Conservation (phyloP, 2,329 filamentous ascomycete species). For the Cytospora chrysosperma region DNA sequence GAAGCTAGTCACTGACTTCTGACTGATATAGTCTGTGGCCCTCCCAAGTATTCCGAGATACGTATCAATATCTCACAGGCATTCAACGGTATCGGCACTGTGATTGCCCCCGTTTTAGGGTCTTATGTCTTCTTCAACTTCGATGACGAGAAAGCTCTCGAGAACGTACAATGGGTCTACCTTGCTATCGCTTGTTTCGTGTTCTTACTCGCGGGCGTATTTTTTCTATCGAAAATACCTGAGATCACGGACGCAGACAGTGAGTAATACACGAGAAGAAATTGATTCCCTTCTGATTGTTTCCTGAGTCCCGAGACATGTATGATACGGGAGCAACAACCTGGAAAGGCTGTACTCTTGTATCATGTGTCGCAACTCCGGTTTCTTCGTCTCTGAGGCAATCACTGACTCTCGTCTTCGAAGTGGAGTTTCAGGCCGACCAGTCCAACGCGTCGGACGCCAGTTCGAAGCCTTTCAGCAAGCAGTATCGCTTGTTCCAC, state of each 20-base stretch:
- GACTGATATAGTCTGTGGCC: slow-evolving; percentile 44
- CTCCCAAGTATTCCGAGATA: slow-evolving; percentile 69
- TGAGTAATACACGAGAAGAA: too few relatives aligned
- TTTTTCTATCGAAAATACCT: slow-evolving; percentile 66
- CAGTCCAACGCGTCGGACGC: slow-evolving; percentile 53
- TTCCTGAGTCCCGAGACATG: too few relatives aligned
- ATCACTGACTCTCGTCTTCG: too few relatives aligned
- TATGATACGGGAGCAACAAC: too few relatives aligned
- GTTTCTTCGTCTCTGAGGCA: too few relatives aligned
- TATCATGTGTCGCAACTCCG: too few relatives aligned
- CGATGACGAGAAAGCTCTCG: slow-evolving; percentile 54
- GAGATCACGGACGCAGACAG: slow-evolving; percentile 71
- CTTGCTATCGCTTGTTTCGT: slow-evolving; percentile 72
- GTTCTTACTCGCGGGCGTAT: slow-evolving; percentile 62
- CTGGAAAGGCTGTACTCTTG: too few relatives aligned
- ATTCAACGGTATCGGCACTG: slow-evolving; percentile 73
- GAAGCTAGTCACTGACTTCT: background rate
- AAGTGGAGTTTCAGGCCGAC: slow-evolving; percentile 55
- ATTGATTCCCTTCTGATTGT: too few relatives aligned
- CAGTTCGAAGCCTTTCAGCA: slow-evolving; percentile 59
- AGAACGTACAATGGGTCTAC: slow-evolving; percentile 75
- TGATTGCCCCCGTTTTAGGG: slow-evolving; percentile 70
- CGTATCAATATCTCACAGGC: slow-evolving; percentile 76
- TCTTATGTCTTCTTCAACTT: slow-evolving; percentile 72
- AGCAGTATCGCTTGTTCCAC: slow-evolving; percentile 75